Evolutionary conservation across 1,284 basidiomycete genomes (phyloP).

Genomic region (Moniliella sp.): DNA sequence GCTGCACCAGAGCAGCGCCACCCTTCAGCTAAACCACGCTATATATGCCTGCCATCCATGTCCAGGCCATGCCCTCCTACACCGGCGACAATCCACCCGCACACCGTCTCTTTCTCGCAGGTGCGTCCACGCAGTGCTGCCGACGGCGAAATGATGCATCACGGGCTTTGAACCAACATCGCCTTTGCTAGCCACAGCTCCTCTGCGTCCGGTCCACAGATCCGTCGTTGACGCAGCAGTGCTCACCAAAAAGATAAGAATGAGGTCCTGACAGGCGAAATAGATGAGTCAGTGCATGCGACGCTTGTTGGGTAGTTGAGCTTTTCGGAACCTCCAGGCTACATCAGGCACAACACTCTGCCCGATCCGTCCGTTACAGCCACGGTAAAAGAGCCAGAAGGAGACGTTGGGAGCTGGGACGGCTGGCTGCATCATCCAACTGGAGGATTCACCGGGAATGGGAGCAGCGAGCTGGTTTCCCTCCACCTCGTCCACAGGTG

Average conservation of each 20-base stretch:
- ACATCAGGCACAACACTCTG: conserved; percentile 1
- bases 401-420: conserved; percentile 30
- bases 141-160: conserved; percentile 60
- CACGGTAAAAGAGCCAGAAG: conserved; percentile 15
- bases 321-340: too few species aligned
- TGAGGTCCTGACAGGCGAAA: conserved; percentile 25
- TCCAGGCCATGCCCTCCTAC: too few species aligned
- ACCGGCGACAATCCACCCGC: too few species aligned
- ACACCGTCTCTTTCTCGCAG: conserved; percentile 70
- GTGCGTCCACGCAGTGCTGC: conserved; percentile 46
- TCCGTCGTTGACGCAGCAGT: conserved; percentile 83
- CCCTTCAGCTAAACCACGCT: too few species aligned
- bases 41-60: too few species aligned
- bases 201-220: too few species aligned
- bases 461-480: too few species aligned
- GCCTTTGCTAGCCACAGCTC: conserved; percentile 59
- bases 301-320: too few species aligned
- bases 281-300: too few species aligned
- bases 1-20: too few species aligned
- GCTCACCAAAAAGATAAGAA: conserved; percentile 41
- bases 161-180: conserved; percentile 52
- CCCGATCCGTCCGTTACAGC: background rate
- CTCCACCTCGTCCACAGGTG: too few species aligned
- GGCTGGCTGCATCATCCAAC: conserved; percentile 32
- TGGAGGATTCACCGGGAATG: too few species aligned